Conservation (phyloP, 164 flowering plant genomes). For the Vitis rupestris region DNA sequence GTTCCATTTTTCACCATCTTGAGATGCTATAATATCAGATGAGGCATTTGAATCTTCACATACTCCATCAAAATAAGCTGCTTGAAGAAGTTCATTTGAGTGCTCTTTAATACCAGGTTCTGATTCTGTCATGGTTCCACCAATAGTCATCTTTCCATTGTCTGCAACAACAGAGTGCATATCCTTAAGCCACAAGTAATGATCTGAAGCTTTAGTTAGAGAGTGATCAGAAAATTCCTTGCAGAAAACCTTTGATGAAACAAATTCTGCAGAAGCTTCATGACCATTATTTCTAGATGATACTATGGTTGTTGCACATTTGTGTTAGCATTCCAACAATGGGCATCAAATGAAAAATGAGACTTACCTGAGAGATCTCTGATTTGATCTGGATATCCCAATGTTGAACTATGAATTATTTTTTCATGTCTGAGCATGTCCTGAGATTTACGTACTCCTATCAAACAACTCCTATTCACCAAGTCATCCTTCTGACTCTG, state of each 20-base stretch:
- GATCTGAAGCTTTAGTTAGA: conserved; percentile 4
- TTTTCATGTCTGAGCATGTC: conserved; percentile 14
- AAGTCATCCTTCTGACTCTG: conserved; percentile 16
- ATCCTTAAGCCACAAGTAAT: neutral
- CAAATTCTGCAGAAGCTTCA: conserved; percentile 4
- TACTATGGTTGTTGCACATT: conserved; percentile 2
- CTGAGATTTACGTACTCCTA: conserved; percentile 5
- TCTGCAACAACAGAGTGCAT: neutral
- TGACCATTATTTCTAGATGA: conserved; percentile 7
- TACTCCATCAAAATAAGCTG: conserved; percentile 1
- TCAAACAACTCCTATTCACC: neutral
- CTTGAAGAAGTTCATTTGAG: neutral
- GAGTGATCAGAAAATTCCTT: neutral
- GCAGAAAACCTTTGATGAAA: neutral
- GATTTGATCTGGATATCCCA: neutral
- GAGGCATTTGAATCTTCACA: neutral
- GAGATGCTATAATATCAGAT: neutral
- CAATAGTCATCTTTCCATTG: neutral
- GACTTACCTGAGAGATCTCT: conserved; percentile 1
- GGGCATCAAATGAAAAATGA: conserved; percentile 2
- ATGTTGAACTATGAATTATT: neutral
- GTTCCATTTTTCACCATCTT: conserved; percentile 1
- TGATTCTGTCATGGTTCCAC: neutral
- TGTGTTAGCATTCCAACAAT: conserved; percentile 11
- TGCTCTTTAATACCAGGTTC: neutral